Evolutionary conservation across 176 grass and related monocot species (phyloP).

Genomic region (Echinochloa phyllopogon): DNA sequence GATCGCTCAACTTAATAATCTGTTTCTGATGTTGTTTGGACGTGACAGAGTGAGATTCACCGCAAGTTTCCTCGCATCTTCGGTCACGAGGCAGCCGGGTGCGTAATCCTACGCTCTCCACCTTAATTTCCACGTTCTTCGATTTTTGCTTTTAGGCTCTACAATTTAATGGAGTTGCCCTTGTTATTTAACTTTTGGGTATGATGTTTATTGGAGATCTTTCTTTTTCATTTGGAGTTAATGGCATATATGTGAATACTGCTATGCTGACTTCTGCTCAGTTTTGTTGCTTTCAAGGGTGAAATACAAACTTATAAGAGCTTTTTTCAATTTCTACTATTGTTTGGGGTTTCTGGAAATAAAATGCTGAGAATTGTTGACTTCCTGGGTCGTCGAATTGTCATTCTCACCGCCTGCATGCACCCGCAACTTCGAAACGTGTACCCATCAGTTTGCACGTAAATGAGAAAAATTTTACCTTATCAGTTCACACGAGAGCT

Average conservation of each 20-base stretch:
- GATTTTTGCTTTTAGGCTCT: neutral
- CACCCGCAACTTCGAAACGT: neutral
- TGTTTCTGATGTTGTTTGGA: neutral
- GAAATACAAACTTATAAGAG: neutral
- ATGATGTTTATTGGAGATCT: no score
- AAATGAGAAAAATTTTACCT: neutral
- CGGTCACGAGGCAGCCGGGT: conserved; percentile 93
- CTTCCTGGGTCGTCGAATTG: neutral
- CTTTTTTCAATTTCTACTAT: neutral
- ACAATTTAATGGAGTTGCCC: neutral
- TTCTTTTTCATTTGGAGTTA: neutral
- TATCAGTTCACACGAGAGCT: neutral
- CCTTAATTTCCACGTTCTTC: neutral
- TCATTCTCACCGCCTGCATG: neutral
- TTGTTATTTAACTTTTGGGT: neutral
- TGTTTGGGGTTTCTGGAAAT: neutral
- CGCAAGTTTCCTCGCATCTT: conserved; percentile 79
- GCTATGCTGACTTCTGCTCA: neutral
- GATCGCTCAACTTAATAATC: neutral
- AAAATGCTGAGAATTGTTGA: neutral
- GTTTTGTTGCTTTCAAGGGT: neutral
- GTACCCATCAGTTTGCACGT: neutral
- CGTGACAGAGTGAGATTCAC: conserved; percentile 63
- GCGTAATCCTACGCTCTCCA: neutral
- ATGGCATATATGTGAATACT: neutral